Evolutionary conservation across 306 rosid species (phyloP), one percentile per base, ranked within the genome.

Genomic region (Alnus rubra): DNA sequence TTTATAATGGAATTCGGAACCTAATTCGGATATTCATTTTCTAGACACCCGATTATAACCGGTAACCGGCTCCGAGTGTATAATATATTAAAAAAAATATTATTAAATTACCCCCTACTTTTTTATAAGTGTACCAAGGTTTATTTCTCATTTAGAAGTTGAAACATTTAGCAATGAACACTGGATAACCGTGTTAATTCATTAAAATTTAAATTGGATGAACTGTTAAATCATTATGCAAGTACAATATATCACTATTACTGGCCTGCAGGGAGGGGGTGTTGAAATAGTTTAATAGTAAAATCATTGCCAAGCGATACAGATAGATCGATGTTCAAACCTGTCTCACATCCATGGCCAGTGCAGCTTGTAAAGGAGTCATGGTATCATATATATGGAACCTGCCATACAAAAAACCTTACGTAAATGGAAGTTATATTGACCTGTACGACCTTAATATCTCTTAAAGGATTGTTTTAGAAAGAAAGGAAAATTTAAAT

Each of bases 361-460:
- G 28, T 63, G 99, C 99, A 76, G 99, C 99, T 93, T 96, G 99
- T 60, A 96, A 80, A 16, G 99, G 99, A 83, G 99, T 93, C 98
- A 96, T 89, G 80, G 92, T 82, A 85, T 96, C 99, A 79, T 96
- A 96, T 14, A 79, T 96, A 96, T 14, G 99, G 99, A 73, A 96
- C 87, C 99, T 96, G 87, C 78, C 84, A 87, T 81, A 76, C 73
- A 48, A 79, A 62, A 62, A 50, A 54, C 81, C 79, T 60, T 33
- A 45, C 48, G 65, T 30, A 76, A 76, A 52, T 63, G 55, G 70
- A 62, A 55, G 9, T 44, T 54, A 54, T 44, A 44, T 68, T 51
- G 37, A 75, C 56, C 69, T 73, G 15, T 68, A 72, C 69, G 59
- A 19, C 37, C 55, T 58, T 51, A 45, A 11, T 16, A 64, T 74